phyloP scores from a whole-genome alignment of 345 rosid genomes.

The Aegle marmelos region DNA sequence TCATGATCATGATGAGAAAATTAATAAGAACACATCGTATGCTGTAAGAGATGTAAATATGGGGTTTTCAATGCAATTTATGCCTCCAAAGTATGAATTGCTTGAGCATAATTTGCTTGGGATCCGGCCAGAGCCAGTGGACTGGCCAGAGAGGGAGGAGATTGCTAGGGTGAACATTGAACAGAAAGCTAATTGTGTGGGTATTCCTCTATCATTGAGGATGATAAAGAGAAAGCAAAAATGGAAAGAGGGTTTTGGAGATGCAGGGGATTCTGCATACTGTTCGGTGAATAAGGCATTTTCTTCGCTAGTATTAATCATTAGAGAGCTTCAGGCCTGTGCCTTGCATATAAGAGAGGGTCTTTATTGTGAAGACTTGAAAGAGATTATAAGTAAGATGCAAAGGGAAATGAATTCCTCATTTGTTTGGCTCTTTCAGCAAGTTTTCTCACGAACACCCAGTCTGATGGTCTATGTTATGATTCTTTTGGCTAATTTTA shows the following conservation, averaged over 20 bases:
- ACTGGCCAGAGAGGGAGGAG: constrained; percentile 47
- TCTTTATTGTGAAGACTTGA: constrained; percentile 37
- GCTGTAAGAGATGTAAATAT: constrained; percentile 3
- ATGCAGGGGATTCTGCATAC: constrained; percentile 39
- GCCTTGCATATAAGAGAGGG: constrained; percentile 42
- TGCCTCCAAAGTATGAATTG: constrained; percentile 33
- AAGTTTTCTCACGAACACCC: constrained; percentile 64
- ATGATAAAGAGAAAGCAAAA: constrained; percentile 64
- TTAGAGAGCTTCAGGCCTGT: constrained; percentile 61
- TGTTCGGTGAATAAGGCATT: constrained; percentile 71
- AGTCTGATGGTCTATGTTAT: constrained; percentile 71
- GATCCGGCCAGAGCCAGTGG: constrained; percentile 35
- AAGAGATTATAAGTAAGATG: constrained; percentile 31
- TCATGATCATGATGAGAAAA: not conserved
- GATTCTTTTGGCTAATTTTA: constrained; percentile 66
- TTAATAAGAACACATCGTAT: constrained; percentile 9
- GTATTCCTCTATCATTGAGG: constrained; percentile 57
- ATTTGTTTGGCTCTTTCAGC: constrained; percentile 64
- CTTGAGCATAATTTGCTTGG: constrained; percentile 38
- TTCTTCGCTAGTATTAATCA: constrained; percentile 61
- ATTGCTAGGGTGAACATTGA: constrained; percentile 37
- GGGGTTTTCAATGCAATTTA: constrained; percentile 12
- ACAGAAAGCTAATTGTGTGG: constrained; percentile 49
- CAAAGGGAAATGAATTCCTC: constrained; percentile 58
- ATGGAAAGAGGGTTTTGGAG: constrained; percentile 37